These are phyloP conservation scores for Pouteria glomerata DNA, from an alignment of 148 eudicot species.

Conservation along the genomic window DNA sequence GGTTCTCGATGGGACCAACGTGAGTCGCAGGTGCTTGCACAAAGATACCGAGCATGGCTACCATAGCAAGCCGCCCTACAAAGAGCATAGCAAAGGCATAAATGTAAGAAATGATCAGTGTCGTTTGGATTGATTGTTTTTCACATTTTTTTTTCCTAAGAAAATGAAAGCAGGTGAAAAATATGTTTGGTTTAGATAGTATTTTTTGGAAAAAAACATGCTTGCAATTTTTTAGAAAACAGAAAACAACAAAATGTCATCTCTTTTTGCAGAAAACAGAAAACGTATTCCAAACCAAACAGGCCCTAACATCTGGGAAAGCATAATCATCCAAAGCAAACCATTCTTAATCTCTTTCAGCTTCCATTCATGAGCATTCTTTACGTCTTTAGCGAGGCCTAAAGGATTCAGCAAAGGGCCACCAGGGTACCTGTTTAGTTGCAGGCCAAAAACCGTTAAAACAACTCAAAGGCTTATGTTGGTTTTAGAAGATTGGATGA, in stretches of 20 bases:
- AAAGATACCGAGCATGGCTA: slow-evolving; percentile 80
- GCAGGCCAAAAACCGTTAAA: background rate
- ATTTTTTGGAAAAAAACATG: too few species aligned
- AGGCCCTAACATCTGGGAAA: background rate
- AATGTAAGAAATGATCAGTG: background rate
- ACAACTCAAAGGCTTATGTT: background rate
- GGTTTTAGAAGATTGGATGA: too few species aligned
- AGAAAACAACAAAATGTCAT: too few species aligned
- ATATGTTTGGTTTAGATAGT: too few species aligned
- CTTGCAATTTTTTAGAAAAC: too few species aligned
- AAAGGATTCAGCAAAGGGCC: slow-evolving; percentile 85
- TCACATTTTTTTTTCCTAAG: too few species aligned
- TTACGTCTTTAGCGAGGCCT: slow-evolving; percentile 76
- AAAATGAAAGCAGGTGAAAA: too few species aligned
- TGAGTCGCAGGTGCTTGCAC: slow-evolving; percentile 86
- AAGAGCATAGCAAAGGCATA: background rate
- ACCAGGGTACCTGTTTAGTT: slow-evolving; percentile 66
- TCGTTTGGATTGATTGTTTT: too few species aligned
- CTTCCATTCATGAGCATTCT: slow-evolving; percentile 77
- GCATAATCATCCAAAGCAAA: slow-evolving; percentile 11
- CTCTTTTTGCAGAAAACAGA: too few species aligned
- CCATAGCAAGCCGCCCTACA: slow-evolving; percentile 79
- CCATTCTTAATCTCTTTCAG: slow-evolving; percentile 94
- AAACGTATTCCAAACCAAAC: too few species aligned
- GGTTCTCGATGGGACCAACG: slow-evolving; percentile 71